Conservation (phyloP, 2,329 filamentous ascomycete species). For the Talaromyces sp. region DNA sequence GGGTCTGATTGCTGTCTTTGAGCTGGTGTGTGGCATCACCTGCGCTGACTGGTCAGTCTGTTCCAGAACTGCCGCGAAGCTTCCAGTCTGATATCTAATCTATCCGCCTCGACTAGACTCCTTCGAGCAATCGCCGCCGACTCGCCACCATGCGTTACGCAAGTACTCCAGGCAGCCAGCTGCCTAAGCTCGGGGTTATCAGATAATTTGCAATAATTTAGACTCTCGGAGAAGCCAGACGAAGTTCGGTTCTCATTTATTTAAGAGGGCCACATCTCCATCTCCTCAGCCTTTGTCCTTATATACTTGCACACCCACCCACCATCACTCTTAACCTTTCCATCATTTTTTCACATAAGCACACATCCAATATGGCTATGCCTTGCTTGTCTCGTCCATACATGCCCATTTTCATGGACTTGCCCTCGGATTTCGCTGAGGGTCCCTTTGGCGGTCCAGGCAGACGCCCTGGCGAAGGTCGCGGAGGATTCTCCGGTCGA, state of each 20-base stretch:
- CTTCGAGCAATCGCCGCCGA: conserved; percentile 3
- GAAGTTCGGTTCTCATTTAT: not conserved
- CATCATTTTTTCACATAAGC: not conserved
- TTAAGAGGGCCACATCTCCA: not conserved
- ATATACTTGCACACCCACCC: not conserved
- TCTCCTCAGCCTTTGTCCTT: not conserved
- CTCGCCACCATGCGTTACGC: conserved; percentile 1
- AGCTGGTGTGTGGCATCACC: not conserved
- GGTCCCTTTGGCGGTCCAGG: conserved; percentile 1
- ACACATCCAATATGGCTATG: not conserved
- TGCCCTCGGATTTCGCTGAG: not conserved
- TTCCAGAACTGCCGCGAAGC: conserved; percentile 4
- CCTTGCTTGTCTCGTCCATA: not conserved
- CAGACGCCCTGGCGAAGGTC: not conserved
- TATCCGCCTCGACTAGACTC: not conserved
- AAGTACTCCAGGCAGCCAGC: not conserved
- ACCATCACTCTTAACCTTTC: not conserved
- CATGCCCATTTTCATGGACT: not conserved
- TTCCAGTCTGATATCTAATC: conserved; percentile 2
- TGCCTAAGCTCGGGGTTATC: conserved; percentile 1
- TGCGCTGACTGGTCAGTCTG: not conserved
- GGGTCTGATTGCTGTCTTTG: not conserved
- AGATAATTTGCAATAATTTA: not conserved
- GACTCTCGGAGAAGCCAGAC: not conserved
- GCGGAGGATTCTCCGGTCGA: not conserved